Evolutionary conservation across 208 protist species (phyloP), one percentile per base, ranked within the genome.

Genomic region (Leishmania lainsoni): DNA sequence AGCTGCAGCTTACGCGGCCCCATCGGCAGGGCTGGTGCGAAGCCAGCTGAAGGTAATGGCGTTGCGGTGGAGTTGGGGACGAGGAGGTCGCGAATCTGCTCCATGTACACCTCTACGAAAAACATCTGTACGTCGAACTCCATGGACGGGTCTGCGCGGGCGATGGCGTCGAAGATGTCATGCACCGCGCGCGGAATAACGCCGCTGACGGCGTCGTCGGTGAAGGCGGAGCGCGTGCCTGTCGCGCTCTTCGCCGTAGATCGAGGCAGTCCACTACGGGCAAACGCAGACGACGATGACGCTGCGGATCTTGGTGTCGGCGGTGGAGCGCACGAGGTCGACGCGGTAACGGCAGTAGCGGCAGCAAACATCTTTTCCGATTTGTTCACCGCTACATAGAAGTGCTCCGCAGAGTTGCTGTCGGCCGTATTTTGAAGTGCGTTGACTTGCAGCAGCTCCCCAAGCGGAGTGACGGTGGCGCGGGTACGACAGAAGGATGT

Each of bases 71-170:
- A 29, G 32, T 61, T 76, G 20, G 94, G 79, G 51, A 90, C 86
- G 5, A 99, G 87, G 56, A 99, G 83, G 84, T 99, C 99, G 4
- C 94, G 87, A 45, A 99, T 95, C 83, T 93, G 93, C 63, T 99
- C 99, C 95, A 99, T 98, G 89, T 99, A 99, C 66, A 99, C 95
- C 86, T 99, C 99, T 32, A 99, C 89, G 90, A 98, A 99, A 35
- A 94, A 97, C 54, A 99, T 88, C 51, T 95, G 95, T 45, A 99
- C 94, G 29, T 97, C 95, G 85, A 99, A 99, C 76, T 99, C 97
- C 17, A 92, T 93, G 42, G 74, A 76, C 20, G 82, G 80, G 54
- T 92, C 83, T 12, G 92, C 89, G 14, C 83, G 80, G 9, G 78
- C 79, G 74, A 99, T 98, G 73, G 83, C 76, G 10, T 89, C 49